Conservation (phyloP, 2,329 filamentous ascomycete genomes). For the Madurella mycetomatis region DNA sequence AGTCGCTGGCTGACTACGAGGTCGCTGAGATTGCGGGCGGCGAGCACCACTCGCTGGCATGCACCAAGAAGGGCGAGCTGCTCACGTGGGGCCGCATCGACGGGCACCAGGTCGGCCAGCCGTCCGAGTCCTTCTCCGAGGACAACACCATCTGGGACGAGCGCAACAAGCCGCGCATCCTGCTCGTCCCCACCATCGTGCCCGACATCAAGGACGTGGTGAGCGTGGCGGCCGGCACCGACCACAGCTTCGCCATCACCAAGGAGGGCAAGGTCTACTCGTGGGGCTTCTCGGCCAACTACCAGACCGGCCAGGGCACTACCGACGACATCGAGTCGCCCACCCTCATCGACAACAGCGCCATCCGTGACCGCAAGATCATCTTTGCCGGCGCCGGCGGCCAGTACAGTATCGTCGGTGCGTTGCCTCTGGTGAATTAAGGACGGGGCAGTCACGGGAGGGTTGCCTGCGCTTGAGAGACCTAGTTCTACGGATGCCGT, state of each 20-base stretch:
- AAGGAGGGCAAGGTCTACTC: slow-evolving; percentile 65
- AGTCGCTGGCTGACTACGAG: slow-evolving; percentile 58
- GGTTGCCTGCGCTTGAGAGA: too few species aligned
- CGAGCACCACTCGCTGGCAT: slow-evolving; percentile 68
- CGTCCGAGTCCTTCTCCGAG: slow-evolving; percentile 50
- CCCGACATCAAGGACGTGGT: slow-evolving; percentile 52
- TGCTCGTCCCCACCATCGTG: slow-evolving; percentile 61
- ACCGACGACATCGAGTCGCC: slow-evolving; percentile 76
- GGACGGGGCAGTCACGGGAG: not conserved
- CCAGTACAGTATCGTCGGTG: slow-evolving; percentile 68
- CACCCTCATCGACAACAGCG: slow-evolving; percentile 79
- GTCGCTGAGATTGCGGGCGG: slow-evolving; percentile 65
- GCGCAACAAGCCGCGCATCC: slow-evolving; percentile 62
- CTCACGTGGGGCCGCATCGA: slow-evolving; percentile 59
- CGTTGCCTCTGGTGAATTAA: slow-evolving; percentile 30
- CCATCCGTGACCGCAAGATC: slow-evolving; percentile 69
- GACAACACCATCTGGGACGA: slow-evolving; percentile 62
- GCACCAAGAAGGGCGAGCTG: slow-evolving; percentile 52
- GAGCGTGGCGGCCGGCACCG: slow-evolving; percentile 59
- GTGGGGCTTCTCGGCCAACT: slow-evolving; percentile 78
- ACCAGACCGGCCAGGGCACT: slow-evolving; percentile 73
- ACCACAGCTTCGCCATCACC: slow-evolving; percentile 70
- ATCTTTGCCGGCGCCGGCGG: slow-evolving; percentile 81
- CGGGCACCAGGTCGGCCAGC: slow-evolving; percentile 53
- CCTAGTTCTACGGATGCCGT: too few species aligned